These are phyloP conservation scores for Moesziomyces sp. DNA, from an alignment of 1,284 basidiomycete genomes.

Conservation along the genomic window DNA sequence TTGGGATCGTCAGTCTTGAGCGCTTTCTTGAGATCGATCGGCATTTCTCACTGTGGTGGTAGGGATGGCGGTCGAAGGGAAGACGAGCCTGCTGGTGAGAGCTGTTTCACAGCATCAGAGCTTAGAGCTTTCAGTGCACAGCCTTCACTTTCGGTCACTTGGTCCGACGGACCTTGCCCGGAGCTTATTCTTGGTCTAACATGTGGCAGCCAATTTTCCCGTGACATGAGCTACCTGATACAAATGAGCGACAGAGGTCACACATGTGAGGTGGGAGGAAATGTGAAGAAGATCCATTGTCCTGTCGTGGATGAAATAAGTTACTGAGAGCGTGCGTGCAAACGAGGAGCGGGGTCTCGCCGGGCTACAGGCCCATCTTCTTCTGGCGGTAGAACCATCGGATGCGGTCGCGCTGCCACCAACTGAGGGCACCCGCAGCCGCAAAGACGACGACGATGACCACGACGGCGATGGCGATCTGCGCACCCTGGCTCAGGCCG, in stretches of 20 bases:
- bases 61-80: not conserved
- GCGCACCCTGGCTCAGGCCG: slow-evolving; percentile 70
- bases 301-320: not conserved
- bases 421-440: slow-evolving; percentile 71
- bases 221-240: too few relatives aligned
- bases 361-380: slow-evolving; percentile 36
- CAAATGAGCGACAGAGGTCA: too few relatives aligned
- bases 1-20: slow-evolving; percentile 47
- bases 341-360: not conserved
- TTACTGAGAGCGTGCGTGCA: not conserved
- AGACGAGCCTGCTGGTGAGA: not conserved
- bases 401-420: slow-evolving; percentile 68
- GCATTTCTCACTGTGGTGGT: slow-evolving; percentile 11
- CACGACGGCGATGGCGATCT: slow-evolving; percentile 75
- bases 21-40: slow-evolving; percentile 41
- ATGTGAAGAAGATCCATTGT: not conserved
- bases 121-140: slow-evolving; percentile 6
- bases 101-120: too few relatives aligned
- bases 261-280: too few relatives aligned
- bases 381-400: slow-evolving; percentile 45
- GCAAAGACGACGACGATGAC: slow-evolving; percentile 75
- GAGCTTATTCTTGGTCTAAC: too few relatives aligned
- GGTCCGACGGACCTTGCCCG: not conserved
- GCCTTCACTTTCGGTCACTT: slow-evolving; percentile 7
- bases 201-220: not conserved